A percentile compares a stretch with the other conserved stretches of the same genome.
These are phyloP conservation scores for Fusarium beomiforme DNA, from an alignment of 2,329 filamentous ascomycete species.

Conservation along the genomic window DNA sequence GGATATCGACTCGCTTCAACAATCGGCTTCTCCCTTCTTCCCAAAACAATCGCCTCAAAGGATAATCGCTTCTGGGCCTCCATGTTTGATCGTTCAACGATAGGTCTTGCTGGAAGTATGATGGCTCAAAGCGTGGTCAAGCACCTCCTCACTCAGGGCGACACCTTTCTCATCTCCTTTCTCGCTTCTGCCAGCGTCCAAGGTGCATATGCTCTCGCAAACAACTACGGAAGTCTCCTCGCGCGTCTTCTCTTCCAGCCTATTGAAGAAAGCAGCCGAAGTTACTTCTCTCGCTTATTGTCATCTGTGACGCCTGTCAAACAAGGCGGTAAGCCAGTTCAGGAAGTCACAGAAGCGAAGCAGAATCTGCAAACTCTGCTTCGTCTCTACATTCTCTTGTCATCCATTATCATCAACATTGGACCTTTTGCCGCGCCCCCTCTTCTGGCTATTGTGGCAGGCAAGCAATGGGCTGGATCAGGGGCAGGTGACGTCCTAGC, in stretches of 20 bases:
- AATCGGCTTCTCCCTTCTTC: slow-evolving; percentile 76
- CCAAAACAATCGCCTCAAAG: slow-evolving; percentile 49
- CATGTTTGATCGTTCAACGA: slow-evolving; percentile 75
- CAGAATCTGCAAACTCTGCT: slow-evolving; percentile 72
- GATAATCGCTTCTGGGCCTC: slow-evolving; percentile 59
- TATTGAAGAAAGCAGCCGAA: slow-evolving; percentile 91
- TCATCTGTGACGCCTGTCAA: slow-evolving; percentile 44
- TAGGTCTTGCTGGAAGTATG: slow-evolving; percentile 81
- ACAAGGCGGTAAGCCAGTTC: slow-evolving; percentile 34
- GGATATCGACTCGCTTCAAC: slow-evolving; percentile 65
- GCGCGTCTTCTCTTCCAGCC: slow-evolving; percentile 93
- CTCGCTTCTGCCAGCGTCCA: slow-evolving; percentile 83
- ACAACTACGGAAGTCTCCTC: slow-evolving; percentile 91
- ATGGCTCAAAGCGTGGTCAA: slow-evolving; percentile 91
- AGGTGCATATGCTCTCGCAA: slow-evolving; percentile 90
- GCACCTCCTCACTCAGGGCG: slow-evolving; percentile 92
- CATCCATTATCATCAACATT: slow-evolving; percentile 72
- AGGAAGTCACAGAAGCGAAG: slow-evolving; percentile 53
- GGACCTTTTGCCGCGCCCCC: slow-evolving; percentile 81
- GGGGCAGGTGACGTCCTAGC: slow-evolving; percentile 79
- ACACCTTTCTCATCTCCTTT: slow-evolving; percentile 85
- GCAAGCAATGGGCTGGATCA: slow-evolving; percentile 77
- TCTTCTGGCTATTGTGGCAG: slow-evolving; percentile 79
- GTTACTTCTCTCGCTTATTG: slow-evolving; percentile 86
- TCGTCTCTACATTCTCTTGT: slow-evolving; percentile 78